A percentile compares a stretch with the other conserved stretches of the same genome.
phyloP scores from a whole-genome alignment of 352 stramenopile species.

The Vaucheria bursata region DNA sequence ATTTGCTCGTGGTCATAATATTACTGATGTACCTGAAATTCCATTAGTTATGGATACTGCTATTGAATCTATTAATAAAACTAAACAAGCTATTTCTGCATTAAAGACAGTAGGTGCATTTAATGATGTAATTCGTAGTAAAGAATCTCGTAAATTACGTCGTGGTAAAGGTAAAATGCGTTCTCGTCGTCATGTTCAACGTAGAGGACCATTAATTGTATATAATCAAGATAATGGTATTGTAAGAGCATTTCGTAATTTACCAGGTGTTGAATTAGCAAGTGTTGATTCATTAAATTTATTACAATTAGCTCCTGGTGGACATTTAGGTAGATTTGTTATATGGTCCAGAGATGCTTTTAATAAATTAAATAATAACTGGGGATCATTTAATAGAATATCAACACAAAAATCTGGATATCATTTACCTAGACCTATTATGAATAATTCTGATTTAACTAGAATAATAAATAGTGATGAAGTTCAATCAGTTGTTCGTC shows the following conservation, averaged over 20 bases:
- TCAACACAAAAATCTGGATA: no score
- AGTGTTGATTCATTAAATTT: slow-evolving; percentile 95
- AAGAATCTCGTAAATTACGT: slow-evolving; percentile 88
- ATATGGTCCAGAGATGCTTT: slow-evolving; percentile 93
- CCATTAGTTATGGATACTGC: slow-evolving; percentile 89
- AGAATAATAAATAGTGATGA: no score
- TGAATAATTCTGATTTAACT: no score
- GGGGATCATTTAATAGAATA: no score
- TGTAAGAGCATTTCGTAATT: slow-evolving; percentile 92
- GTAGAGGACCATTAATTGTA: slow-evolving; percentile 89
- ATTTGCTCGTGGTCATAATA: slow-evolving; percentile 91
- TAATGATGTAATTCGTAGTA: slow-evolving; percentile 90
- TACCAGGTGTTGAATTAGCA: slow-evolving; percentile 91
- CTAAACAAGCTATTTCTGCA: slow-evolving; percentile 82
- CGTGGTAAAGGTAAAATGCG: slow-evolving; percentile 97
- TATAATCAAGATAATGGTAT: slow-evolving; percentile 80
- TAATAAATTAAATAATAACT: slow-evolving; percentile 90
- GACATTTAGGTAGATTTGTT: slow-evolving; percentile 96
- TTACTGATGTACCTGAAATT: slow-evolving; percentile 90
- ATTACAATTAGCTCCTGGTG: slow-evolving; percentile 90
- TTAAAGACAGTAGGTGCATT: slow-evolving; percentile 83
- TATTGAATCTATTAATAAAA: slow-evolving; percentile 87
- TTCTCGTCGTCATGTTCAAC: slow-evolving; percentile 90
- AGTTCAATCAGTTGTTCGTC: no score
- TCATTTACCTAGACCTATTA: no score